Percentiles rank a stretch among this genome's conserved stretches.
Evolutionary conservation across 176 grass and related monocot species (phyloP).

Genomic region (Musa schizocarpa): DNA sequence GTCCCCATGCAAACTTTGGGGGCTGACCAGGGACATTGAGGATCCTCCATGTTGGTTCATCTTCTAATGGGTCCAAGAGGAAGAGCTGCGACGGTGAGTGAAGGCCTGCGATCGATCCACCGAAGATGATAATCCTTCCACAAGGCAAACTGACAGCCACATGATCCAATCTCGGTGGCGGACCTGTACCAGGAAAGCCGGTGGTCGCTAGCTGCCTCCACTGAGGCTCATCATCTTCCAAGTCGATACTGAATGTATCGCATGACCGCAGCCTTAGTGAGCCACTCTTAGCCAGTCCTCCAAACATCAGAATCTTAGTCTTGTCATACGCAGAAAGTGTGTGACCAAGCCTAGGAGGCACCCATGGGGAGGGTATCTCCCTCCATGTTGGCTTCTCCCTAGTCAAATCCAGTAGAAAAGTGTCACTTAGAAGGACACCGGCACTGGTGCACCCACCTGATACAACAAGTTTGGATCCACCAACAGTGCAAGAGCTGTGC

Average conservation of each 20-base stretch:
- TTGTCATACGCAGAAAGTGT: constrained; percentile 61
- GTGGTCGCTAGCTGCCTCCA: constrained; percentile 63
- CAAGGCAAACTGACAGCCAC: constrained; percentile 74
- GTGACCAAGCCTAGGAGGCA: constrained; percentile 71
- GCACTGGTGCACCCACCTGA: constrained; percentile 80
- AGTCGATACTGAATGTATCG: constrained; percentile 60
- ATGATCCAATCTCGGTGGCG: constrained; percentile 84
- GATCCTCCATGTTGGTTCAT: constrained; percentile 75
- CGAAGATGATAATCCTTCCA: constrained; percentile 83
- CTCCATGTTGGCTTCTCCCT: constrained; percentile 78
- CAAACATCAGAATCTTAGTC: constrained; percentile 88
- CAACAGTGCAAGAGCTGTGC: constrained; percentile 92
- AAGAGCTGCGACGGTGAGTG: constrained; percentile 70
- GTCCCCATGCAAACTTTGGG: constrained; percentile 89
- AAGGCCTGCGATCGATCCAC: constrained; percentile 70
- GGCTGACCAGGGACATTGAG: constrained; percentile 69
- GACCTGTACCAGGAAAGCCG: constrained; percentile 45
- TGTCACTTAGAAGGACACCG: constrained; percentile 82
- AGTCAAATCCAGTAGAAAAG: constrained; percentile 68
- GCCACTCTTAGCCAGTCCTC: constrained; percentile 78
- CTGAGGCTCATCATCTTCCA: constrained; percentile 56
- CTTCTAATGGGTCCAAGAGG: constrained; percentile 62
- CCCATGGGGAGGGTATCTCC: constrained; percentile 62
- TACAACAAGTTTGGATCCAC: constrained; percentile 84
- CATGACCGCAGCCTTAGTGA: constrained; percentile 60